phyloP scores from a whole-genome alignment of 2,329 filamentous ascomycete genomes.

The Coleophoma crateriformis region DNA sequence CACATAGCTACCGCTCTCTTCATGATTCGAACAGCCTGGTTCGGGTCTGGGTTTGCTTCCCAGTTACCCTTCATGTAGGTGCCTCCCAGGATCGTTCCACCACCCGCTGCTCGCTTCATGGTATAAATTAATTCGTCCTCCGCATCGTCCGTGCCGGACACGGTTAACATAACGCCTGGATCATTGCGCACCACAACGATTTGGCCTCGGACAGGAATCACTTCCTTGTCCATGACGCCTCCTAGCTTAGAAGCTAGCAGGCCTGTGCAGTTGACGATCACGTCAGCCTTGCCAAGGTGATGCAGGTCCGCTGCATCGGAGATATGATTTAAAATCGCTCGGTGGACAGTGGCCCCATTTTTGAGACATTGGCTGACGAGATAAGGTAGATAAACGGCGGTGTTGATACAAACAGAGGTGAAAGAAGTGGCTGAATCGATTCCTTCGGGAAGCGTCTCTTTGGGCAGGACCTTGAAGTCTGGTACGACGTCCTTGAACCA shows the following conservation, averaged over 20 bases:
- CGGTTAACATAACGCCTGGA: slow-evolving; percentile 51
- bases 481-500: slow-evolving; percentile 71
- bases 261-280: slow-evolving; percentile 83
- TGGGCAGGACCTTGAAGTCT: slow-evolving; percentile 59
- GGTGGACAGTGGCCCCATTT: slow-evolving; percentile 63
- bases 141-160: slow-evolving; percentile 60
- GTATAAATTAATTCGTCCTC: slow-evolving; percentile 60
- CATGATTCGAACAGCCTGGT: slow-evolving; percentile 62
- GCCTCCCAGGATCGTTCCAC: slow-evolving; percentile 63
- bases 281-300: slow-evolving; percentile 52
- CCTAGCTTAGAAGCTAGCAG: slow-evolving; percentile 70
- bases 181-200: slow-evolving; percentile 63
- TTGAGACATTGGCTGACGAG: slow-evolving; percentile 74
- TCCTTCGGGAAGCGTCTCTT: slow-evolving; percentile 53
- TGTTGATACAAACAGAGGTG: slow-evolving; percentile 87
- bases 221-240: slow-evolving; percentile 69
- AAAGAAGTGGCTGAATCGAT: slow-evolving; percentile 71
- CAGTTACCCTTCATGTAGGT: slow-evolving; percentile 60
- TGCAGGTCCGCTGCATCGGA: slow-evolving; percentile 60
- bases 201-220: slow-evolving; percentile 78
- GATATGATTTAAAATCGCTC: slow-evolving; percentile 64
- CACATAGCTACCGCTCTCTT: slow-evolving; percentile 53
- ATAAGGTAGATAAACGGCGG: slow-evolving; percentile 81
- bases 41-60: slow-evolving; percentile 58
- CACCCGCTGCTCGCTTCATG: slow-evolving; percentile 62